phyloP scores from a whole-genome alignment of 2,329 filamentous ascomycete species.

The Boeremia exigua region DNA sequence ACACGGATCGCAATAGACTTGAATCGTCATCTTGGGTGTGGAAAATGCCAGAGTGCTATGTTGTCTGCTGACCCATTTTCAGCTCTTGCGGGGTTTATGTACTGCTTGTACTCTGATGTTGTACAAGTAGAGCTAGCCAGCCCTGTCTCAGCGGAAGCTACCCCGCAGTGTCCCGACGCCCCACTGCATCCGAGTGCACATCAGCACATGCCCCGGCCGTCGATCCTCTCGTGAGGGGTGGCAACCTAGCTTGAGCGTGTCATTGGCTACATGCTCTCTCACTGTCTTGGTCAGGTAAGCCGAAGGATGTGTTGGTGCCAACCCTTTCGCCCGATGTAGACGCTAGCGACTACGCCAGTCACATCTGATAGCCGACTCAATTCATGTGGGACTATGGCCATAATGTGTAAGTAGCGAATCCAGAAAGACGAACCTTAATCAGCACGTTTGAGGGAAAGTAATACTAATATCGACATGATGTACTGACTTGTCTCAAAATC shows the following conservation, averaged over 20 bases:
- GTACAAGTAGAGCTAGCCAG: background rate
- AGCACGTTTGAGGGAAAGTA: no score
- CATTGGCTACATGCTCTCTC: background rate
- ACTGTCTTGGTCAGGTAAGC: background rate
- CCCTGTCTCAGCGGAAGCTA: conserved; percentile 5
- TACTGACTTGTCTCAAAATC: no score
- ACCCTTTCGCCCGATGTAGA: conserved; percentile 8
- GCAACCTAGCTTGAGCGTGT: background rate
- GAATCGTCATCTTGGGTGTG: conserved; percentile 19
- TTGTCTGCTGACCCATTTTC: background rate
- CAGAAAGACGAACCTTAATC: background rate
- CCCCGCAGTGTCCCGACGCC: conserved; percentile 5
- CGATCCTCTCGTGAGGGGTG: background rate
- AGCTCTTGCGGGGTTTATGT: conserved; percentile 14
- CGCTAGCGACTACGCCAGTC: background rate
- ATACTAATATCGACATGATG: no score
- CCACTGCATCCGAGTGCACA: background rate
- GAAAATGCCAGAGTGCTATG: background rate
- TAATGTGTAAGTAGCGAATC: background rate
- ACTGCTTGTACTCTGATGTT: background rate
- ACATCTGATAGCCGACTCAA: conserved; percentile 4
- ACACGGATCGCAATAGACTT: conserved; percentile 44
- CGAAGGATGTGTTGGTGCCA: background rate
- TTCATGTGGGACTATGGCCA: background rate
- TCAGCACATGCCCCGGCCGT: background rate